These are phyloP conservation scores for Emergomyces orientalis DNA, from an alignment of 2,329 filamentous ascomycete genomes.

Conservation along the genomic window DNA sequence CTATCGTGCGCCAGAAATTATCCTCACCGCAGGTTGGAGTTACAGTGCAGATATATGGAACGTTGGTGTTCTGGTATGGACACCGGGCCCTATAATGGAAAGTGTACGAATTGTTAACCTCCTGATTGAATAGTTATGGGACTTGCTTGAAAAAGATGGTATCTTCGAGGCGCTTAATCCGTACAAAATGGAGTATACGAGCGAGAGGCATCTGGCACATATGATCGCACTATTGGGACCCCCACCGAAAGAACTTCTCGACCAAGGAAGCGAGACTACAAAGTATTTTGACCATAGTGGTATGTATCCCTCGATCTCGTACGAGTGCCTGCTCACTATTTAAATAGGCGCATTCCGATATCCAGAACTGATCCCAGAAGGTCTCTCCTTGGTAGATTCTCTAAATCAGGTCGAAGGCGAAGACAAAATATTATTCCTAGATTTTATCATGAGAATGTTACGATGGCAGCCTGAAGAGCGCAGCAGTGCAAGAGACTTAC, in stretches of 20 bases:
- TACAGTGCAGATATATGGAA: conserved; percentile 32
- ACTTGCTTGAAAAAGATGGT: conserved; percentile 22
- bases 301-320: conserved; percentile 16
- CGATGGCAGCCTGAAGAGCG: conserved; percentile 27
- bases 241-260: conserved; percentile 12
- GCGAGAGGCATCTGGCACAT: conserved; percentile 16
- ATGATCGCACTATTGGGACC: conserved; percentile 14
- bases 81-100: background rate
- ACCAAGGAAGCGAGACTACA: conserved; percentile 12
- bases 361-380: conserved; percentile 9
- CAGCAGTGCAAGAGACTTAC: conserved; percentile 25
- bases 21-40: conserved; percentile 25
- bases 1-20: conserved; percentile 30
- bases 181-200: conserved; percentile 14
- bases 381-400: conserved; percentile 10
- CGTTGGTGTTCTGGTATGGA: conserved; percentile 25
- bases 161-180: background rate
- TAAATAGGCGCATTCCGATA: conserved; percentile 11
- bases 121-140: conserved; percentile 25
- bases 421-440: conserved; percentile 26
- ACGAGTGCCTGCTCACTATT: conserved; percentile 12
- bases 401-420: conserved; percentile 18
- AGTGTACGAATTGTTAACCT: conserved; percentile 21
- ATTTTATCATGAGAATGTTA: conserved; percentile 26
- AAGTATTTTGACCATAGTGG: conserved; percentile 19